These are phyloP conservation scores for Cylindrotheca fusiformis DNA, from an alignment of 108 stramenopile genomes.

Conservation along the genomic window DNA sequence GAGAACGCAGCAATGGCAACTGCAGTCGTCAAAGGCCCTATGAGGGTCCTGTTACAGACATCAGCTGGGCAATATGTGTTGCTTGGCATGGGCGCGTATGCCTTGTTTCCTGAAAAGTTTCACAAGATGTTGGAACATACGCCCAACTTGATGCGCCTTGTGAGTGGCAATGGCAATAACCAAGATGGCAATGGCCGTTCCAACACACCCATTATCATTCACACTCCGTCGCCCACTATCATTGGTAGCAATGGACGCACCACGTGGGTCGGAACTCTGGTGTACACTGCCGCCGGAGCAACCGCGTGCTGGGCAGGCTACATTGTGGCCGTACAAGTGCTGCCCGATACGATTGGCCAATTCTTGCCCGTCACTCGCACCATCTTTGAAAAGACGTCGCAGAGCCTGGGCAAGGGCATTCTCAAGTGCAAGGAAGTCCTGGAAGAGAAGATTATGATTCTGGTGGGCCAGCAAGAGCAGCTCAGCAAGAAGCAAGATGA, in stretches of 20 bases:
- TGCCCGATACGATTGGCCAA: slow-evolving; percentile 66
- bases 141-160: slow-evolving; percentile 1
- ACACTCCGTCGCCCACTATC: slow-evolving; percentile 15
- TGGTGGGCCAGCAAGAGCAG: slow-evolving; percentile 53
- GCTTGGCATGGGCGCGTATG: slow-evolving; percentile 42
- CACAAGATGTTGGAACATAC: neutral
- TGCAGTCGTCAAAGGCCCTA: slow-evolving; percentile 28
- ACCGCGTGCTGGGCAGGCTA: slow-evolving; percentile 67
- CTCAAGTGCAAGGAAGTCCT: slow-evolving; percentile 58
- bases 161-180: neutral
- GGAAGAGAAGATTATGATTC: slow-evolving; percentile 47
- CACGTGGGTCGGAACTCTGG: slow-evolving; percentile 1
- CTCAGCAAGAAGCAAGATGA: slow-evolving; percentile 49
- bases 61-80: slow-evolving; percentile 63
- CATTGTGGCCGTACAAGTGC: slow-evolving; percentile 44
- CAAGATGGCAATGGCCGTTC: neutral
- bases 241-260: slow-evolving; percentile 7
- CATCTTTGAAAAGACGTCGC: slow-evolving; percentile 63
- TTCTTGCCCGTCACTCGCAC: slow-evolving; percentile 73
- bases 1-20: too few relatives aligned
- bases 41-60: slow-evolving; percentile 28
- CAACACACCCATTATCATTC: slow-evolving; percentile 28
- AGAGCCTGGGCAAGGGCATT: slow-evolving; percentile 64
- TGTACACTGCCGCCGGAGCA: slow-evolving; percentile 34
- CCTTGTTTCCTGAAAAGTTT: slow-evolving; percentile 39